Percentiles rank a stretch among this genome's conserved stretches.
phyloP scores from a whole-genome alignment of 2,329 filamentous ascomycete species.

The Diaporthe citri region DNA sequence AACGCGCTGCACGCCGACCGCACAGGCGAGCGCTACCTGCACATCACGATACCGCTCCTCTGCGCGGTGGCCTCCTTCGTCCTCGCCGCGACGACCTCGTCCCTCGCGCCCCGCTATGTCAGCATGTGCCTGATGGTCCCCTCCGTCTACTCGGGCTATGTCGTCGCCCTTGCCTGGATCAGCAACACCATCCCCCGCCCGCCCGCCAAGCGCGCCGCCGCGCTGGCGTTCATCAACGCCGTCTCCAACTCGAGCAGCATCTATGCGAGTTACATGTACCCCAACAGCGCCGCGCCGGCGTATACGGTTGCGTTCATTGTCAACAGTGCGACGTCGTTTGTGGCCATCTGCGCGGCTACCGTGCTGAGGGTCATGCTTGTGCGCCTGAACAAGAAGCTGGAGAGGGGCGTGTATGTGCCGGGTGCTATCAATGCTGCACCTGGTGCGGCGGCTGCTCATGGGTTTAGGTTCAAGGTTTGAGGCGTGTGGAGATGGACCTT shows the following conservation, averaged over 20 bases:
- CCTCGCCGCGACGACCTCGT: conserved; percentile 72
- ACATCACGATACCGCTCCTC: conserved; percentile 72
- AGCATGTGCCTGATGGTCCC: conserved; percentile 80
- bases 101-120: conserved; percentile 73
- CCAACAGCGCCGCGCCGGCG: conserved; percentile 57
- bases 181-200: conserved; percentile 81
- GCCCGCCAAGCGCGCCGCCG: conserved; percentile 77
- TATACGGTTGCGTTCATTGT: conserved; percentile 74
- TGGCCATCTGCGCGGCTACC: conserved; percentile 74
- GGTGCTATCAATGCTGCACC: conserved; percentile 69
- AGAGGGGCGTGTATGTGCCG: conserved; percentile 69
- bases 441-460: conserved; percentile 68
- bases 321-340: conserved; percentile 73
- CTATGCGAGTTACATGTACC: conserved; percentile 78
- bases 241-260: conserved; percentile 78
- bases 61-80: conserved; percentile 76
- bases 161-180: conserved; percentile 80
- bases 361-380: conserved; percentile 73
- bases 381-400: conserved; percentile 77
- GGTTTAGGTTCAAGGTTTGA: conserved; percentile 75
- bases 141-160: conserved; percentile 75
- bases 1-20: conserved; percentile 80
- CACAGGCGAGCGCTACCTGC: conserved; percentile 78
- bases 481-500: background rate
- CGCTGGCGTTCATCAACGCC: conserved; percentile 82